These are phyloP conservation scores for Acer negundo DNA, from an alignment of 345 rosid genomes.

Conservation along the genomic window DNA sequence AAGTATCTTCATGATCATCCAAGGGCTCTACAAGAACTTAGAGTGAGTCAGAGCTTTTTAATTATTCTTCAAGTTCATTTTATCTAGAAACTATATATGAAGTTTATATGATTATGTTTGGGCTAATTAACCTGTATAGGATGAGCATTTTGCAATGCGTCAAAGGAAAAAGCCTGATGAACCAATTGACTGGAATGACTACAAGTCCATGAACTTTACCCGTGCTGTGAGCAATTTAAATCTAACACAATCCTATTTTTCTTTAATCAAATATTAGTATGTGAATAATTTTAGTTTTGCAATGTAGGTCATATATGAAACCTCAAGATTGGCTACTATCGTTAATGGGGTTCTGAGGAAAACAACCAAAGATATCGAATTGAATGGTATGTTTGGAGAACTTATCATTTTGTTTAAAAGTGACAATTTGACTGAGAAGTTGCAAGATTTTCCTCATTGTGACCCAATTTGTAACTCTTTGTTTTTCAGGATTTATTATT, in stretches of 20 bases:
- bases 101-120: not conserved
- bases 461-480: not conserved
- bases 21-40: constrained; percentile 57
- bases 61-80: not conserved
- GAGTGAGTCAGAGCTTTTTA: constrained; percentile 44
- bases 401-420: not conserved
- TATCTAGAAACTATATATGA: not conserved
- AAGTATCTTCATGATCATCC: constrained; percentile 81
- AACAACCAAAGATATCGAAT: constrained; percentile 62
- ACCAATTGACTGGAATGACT: constrained; percentile 49
- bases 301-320: constrained; percentile 69
- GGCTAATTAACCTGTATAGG: constrained; percentile 29
- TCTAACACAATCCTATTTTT: not conserved
- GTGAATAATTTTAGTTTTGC: not conserved
- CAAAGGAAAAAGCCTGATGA: constrained; percentile 43
- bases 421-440: not conserved
- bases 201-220: constrained; percentile 62
- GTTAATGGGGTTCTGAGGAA: constrained; percentile 86
- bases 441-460: not conserved
- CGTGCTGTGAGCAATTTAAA: constrained; percentile 49
- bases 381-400: constrained; percentile 43
- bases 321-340: constrained; percentile 77
- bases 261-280: too few relatives aligned
- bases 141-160: constrained; percentile 55
- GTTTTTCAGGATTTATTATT: constrained; percentile 36